Percentiles rank a stretch among this genome's conserved stretches.
phyloP scores from a whole-genome alignment of 768 basidiomycete genomes.

The Cantharellus anzutake region DNA sequence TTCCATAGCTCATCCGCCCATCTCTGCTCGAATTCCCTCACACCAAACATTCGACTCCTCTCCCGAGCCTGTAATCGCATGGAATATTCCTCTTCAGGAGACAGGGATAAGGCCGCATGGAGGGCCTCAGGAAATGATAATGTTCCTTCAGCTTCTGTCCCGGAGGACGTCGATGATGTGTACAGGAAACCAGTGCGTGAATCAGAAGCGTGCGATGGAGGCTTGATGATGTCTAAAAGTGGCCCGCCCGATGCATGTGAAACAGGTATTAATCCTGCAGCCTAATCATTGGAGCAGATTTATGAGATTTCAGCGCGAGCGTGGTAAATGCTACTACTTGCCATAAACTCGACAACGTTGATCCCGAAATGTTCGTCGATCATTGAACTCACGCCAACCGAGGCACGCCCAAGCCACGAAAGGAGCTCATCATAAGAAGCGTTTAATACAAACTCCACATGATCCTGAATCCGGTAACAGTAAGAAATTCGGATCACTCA shows the following conservation, averaged over 20 bases:
- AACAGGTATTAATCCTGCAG: conserved; percentile 82
- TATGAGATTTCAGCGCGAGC: conserved; percentile 3
- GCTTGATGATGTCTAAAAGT: conserved; percentile 75
- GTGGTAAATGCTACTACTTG: conserved; percentile 19
- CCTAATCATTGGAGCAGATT: conserved; percentile 27
- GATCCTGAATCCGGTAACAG: conserved; percentile 25
- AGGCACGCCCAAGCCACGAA: conserved; percentile 48
- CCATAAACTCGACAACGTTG: conserved; percentile 96
- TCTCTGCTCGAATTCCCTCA: conserved; percentile 54
- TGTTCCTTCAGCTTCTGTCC: conserved; percentile 41
- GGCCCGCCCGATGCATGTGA: conserved; percentile 90
- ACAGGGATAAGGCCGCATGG: conserved; percentile 40
- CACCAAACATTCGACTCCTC: conserved; percentile 60
- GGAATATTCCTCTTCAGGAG: conserved; percentile 32
- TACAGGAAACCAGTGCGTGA: conserved; percentile 32
- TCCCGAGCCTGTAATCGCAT: conserved; percentile 49
- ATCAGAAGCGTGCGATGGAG: conserved; percentile 16
- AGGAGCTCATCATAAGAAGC: conserved; percentile 58
- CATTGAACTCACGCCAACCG: conserved; percentile 89
- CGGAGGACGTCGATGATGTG: too few relatives aligned
- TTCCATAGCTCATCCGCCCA: conserved; percentile 14
- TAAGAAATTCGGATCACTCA: neutral
- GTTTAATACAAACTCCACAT: conserved; percentile 67
- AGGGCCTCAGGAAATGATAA: conserved; percentile 49
- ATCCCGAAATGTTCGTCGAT: conserved; percentile 98